A percentile compares a stretch with the other conserved stretches of the same genome.
Conservation (phyloP, 202 grass and related monocot genomes). For the Schoenoplectus triqueter region DNA sequence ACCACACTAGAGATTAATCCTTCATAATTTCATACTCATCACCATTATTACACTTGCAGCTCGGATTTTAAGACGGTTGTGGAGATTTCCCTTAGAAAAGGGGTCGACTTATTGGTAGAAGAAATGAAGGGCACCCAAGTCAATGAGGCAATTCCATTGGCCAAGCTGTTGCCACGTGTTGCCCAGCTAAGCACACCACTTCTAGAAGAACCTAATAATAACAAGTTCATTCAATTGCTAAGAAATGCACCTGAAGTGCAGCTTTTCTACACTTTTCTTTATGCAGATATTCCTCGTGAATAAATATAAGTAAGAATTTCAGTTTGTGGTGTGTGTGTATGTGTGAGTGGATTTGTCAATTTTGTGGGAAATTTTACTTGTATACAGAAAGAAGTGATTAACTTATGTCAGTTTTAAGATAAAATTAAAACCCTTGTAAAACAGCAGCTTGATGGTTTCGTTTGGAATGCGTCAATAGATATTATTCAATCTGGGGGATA, state of each 20-base stretch:
- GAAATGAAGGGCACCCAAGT: constrained; percentile 48
- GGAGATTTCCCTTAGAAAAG: constrained; percentile 76
- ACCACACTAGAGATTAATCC: neutral
- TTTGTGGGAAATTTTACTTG: constrained; percentile 25
- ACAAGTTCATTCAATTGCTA: constrained; percentile 79
- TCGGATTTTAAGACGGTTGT: constrained; percentile 86
- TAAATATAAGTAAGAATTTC: constrained; percentile 29
- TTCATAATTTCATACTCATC: neutral
- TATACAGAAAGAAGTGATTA: constrained; percentile 9
- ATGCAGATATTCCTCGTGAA: constrained; percentile 67
- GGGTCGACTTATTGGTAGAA: constrained; percentile 53
- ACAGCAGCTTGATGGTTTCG: constrained; percentile 21
- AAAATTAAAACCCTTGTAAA: constrained; percentile 34
- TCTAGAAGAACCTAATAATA: constrained; percentile 84
- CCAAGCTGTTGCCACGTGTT: constrained; percentile 81
- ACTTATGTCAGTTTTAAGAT: constrained; percentile 9
- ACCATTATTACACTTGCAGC: constrained; percentile 43
- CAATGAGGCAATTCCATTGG: constrained; percentile 58
- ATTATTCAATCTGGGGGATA: neutral
- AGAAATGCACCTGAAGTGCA: constrained; percentile 73
- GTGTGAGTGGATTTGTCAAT: constrained; percentile 33
- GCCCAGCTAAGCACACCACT: constrained; percentile 57
- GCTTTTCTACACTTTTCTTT: constrained; percentile 91
- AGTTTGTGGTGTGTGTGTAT: neutral
- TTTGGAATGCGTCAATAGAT: constrained; percentile 8